Conservation (phyloP, 371 early-diverging fungal genomes). For the Haplosporangium sp. region DNA sequence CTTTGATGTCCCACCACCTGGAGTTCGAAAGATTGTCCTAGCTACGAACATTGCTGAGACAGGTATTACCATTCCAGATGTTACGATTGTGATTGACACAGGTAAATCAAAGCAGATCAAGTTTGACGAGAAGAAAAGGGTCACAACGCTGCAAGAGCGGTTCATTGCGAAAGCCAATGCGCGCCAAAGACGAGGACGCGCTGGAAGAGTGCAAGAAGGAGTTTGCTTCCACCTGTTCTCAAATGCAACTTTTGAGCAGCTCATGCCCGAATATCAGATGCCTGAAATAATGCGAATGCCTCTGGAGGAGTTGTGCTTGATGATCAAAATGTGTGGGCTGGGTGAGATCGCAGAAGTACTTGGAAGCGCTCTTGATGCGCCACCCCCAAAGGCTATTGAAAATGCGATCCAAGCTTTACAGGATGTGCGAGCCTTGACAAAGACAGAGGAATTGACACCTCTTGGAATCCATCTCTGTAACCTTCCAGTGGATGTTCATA, state of each 20-base stretch:
- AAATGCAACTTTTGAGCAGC: slow-evolving; percentile 59
- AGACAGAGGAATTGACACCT: slow-evolving; percentile 80
- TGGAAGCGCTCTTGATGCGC: slow-evolving; percentile 80
- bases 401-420: slow-evolving; percentile 72
- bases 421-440: slow-evolving; percentile 64
- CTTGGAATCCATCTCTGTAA: slow-evolving; percentile 88
- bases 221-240: slow-evolving; percentile 82
- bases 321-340: slow-evolving; percentile 73
- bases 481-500: slow-evolving; percentile 82
- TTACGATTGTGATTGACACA: slow-evolving; percentile 94
- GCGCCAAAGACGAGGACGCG: slow-evolving; percentile 92
- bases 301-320: slow-evolving; percentile 78
- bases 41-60: slow-evolving; percentile 97
- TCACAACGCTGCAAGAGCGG: slow-evolving; percentile 77
- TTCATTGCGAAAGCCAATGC: slow-evolving; percentile 88
- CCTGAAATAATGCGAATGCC: slow-evolving; percentile 84
- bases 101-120: slow-evolving; percentile 88
- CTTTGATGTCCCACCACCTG: slow-evolving; percentile 70
- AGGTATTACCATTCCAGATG: slow-evolving; percentile 94
- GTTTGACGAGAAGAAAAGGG: slow-evolving; percentile 75
- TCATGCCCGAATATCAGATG: slow-evolving; percentile 74
- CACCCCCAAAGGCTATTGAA: slow-evolving; percentile 74
- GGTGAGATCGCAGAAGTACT: slow-evolving; percentile 72
- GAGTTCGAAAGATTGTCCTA: slow-evolving; percentile 87
- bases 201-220: slow-evolving; percentile 91